These are phyloP conservation scores for Aspergillus sojae DNA, from an alignment of 2,329 filamentous ascomycete species.

Conservation along the genomic window DNA sequence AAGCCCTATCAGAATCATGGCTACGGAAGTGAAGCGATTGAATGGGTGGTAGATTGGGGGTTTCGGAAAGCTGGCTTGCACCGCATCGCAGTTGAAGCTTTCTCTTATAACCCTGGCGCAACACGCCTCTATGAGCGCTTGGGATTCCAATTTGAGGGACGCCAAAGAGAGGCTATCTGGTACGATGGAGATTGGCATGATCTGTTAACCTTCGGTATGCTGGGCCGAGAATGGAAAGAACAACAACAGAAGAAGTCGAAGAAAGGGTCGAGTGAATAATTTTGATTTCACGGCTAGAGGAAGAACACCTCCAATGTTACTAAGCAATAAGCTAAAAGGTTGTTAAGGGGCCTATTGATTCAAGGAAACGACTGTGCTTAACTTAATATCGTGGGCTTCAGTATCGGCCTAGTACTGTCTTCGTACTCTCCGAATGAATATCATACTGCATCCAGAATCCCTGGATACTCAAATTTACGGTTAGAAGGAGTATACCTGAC, in stretches of 20 bases:
- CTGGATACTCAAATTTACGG: background rate
- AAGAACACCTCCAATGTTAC: background rate
- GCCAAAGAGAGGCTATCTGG: slow-evolving; percentile 15
- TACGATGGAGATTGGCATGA: slow-evolving; percentile 19
- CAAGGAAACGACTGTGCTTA: no score
- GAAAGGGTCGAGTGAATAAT: background rate
- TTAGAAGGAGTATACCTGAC: no score
- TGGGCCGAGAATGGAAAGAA: slow-evolving; percentile 7
- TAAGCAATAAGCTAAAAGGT: background rate
- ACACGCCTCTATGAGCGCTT: slow-evolving; percentile 16
- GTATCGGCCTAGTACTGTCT: background rate
- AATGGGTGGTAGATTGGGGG: slow-evolving; percentile 18
- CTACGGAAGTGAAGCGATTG: slow-evolving; percentile 18
- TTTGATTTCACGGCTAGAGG: background rate
- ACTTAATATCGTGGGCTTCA: background rate
- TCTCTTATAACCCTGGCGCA: slow-evolving; percentile 13
- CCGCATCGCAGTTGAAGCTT: slow-evolving; percentile 8
- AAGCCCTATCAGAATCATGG: slow-evolving; percentile 6
- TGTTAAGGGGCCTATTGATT: background rate
- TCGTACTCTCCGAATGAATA: background rate
- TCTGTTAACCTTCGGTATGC: slow-evolving; percentile 9
- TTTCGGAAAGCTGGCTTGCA: slow-evolving; percentile 14
- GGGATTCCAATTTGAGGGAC: slow-evolving; percentile 19
- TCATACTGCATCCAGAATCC: background rate
- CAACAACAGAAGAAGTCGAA: background rate